Evolutionary conservation across 257 asterid genomes (phyloP).

Genomic region (Solanum pennellii): DNA sequence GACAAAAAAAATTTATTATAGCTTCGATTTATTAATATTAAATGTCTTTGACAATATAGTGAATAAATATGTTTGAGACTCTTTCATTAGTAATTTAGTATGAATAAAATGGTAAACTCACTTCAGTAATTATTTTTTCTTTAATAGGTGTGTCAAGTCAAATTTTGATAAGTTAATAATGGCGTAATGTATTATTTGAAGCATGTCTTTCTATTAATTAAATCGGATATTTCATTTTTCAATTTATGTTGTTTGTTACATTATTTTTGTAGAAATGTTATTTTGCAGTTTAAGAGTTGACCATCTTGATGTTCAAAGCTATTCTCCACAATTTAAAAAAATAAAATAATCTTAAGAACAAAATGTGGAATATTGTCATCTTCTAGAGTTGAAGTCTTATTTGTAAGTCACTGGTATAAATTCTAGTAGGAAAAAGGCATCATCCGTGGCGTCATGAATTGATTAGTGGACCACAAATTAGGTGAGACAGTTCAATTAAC

Average conservation of each 20-base stretch:
- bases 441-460: neutral
- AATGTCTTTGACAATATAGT: no score
- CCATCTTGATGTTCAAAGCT: neutral
- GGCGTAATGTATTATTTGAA: neutral
- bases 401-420: neutral
- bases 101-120: no score
- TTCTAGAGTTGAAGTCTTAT: neutral
- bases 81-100: no score
- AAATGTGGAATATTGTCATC: neutral
- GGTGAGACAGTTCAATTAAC: no score
- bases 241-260: neutral
- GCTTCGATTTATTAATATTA: no score
- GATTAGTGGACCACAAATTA: neutral
- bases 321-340: neutral
- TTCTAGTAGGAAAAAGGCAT: neutral
- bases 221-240: neutral
- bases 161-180: no score
- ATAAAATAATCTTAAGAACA: neutral
- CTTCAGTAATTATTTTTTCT: no score
- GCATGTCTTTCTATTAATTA: neutral
- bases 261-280: neutral
- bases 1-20: no score
- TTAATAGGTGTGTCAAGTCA: no score
- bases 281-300: neutral
- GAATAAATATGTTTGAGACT: no score